A percentile compares a stretch with the other conserved stretches of the same genome.
These are phyloP conservation scores for Stenogyne calaminthoides DNA, from an alignment of 305 asterid species.

Conservation along the genomic window DNA sequence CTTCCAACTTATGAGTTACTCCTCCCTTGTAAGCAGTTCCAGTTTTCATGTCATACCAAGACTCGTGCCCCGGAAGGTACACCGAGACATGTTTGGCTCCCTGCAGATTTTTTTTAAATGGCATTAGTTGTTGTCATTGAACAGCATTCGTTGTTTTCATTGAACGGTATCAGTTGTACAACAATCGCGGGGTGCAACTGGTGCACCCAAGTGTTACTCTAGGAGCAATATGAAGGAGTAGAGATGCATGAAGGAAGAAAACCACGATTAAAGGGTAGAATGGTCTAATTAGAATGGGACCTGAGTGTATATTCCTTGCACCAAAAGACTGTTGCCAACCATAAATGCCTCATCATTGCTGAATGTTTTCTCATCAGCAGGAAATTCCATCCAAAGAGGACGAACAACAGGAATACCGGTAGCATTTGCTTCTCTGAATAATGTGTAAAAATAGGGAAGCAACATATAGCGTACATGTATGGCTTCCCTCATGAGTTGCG, in stretches of 20 bases:
- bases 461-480: conserved; percentile 82
- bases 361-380: conserved; percentile 80
- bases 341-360: conserved; percentile 94
- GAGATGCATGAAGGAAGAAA: conserved; percentile 9
- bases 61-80: conserved; percentile 87
- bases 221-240: conserved; percentile 9
- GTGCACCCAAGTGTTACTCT: no score
- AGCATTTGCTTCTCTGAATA: conserved; percentile 93
- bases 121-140: no score
- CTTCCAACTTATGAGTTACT: conserved; percentile 68
- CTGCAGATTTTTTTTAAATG: conserved; percentile 37
- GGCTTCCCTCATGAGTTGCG: conserved; percentile 83
- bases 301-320: conserved; percentile 94
- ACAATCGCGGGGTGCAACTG: no score
- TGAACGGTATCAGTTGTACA: no score
- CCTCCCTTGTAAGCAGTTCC: conserved; percentile 83
- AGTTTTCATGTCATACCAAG: conserved; percentile 84
- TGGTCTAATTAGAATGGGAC: conserved; percentile 36
- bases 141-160: no score
- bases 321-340: conserved; percentile 92
- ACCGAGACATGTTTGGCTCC: conserved; percentile 74
- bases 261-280: not conserved
- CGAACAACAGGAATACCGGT: conserved; percentile 89
- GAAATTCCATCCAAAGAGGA: conserved; percentile 99
- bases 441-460: conserved; percentile 93